Base-by-base conservation (phyloP, 139 green algal genomes). In the Picochlorum sp. region DNA sequence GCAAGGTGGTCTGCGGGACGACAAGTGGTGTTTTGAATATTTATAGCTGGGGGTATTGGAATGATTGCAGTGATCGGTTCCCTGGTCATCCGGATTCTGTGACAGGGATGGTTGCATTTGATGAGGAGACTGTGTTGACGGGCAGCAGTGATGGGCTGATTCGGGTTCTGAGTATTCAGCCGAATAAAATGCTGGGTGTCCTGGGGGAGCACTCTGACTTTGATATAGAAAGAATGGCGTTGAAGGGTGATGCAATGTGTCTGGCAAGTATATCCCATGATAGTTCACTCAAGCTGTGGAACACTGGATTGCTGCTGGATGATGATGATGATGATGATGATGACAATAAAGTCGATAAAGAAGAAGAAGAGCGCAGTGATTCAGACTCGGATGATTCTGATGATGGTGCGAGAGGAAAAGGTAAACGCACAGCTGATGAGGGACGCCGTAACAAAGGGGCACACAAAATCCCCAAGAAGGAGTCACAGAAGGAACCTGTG, bases 1-100 rank as follows among this genome's bases (percentile, higher is more conserved):
- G 61, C 7, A 91, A 95, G 83, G 71, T 87, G 26, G 69, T 82
- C 38, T 69, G 61, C 38, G 80, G 80, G 47, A 66, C 73, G 30
- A 75, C 80, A 58, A 73, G 37, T 11, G 62, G 85, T 38, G 74
- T 86, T 20, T 62, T 92, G 6, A 69, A 74, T 34, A 74, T 98
- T 34, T 98, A 84, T 78, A 87, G 70, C 64, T 97, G 89, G 89
- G 91, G 91, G 21, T 80, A 90, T 75, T 92, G 87, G 68, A 84
- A 90, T 41, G 90, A 95, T 74, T 92, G 85, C 82, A 90, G 69
- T 41, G 86, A 92, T 62, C 65, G 86, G 6, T 89, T 89, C 65
- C 82, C 87, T 14, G 73, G 92, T 68, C 87, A 94, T 56, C 87
- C 87, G 11, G 66, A 80, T 28, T 71, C 74, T 4, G 86, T 98